A percentile compares a stretch with the other conserved stretches of the same genome.
Evolutionary conservation across 1,284 basidiomycete species (phyloP).

Genomic region (Cryptococcus sp.): DNA sequence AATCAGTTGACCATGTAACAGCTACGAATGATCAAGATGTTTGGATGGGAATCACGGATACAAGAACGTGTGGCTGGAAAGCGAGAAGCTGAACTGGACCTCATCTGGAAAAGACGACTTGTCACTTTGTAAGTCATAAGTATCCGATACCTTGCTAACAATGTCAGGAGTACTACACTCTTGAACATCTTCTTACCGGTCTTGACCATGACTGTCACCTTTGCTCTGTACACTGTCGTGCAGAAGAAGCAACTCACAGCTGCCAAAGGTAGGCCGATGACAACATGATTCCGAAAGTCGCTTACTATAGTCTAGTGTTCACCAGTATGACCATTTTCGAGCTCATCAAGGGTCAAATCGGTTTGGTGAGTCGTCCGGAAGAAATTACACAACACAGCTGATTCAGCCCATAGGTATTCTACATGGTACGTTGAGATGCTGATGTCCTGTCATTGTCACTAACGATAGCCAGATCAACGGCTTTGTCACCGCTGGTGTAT

Average conservation of each 20-base stretch:
- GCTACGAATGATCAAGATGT: slow-evolving; percentile 61
- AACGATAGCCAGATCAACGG: slow-evolving; percentile 24
- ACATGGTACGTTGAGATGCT: too few relatives aligned
- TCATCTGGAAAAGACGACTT: slow-evolving; percentile 39
- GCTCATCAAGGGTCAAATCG: slow-evolving; percentile 37
- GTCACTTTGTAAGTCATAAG: slow-evolving; percentile 28
- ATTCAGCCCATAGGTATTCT: too few relatives aligned
- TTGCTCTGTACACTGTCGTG: slow-evolving; percentile 56
- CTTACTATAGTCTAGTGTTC: slow-evolving; percentile 27
- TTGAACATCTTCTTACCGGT: slow-evolving; percentile 60
- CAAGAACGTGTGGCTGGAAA: slow-evolving; percentile 54
- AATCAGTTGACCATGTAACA: not conserved
- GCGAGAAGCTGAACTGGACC: slow-evolving; percentile 56
- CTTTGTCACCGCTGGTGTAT: slow-evolving; percentile 50
- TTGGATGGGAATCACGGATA: slow-evolving; percentile 62
- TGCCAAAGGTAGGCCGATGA: slow-evolving; percentile 24
- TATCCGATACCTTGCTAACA: not conserved
- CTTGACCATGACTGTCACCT: slow-evolving; percentile 63
- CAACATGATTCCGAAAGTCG: not conserved
- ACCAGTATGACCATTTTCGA: slow-evolving; percentile 47
- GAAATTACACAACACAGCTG: too few relatives aligned
- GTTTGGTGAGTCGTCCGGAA: slow-evolving; percentile 34
- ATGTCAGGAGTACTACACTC: slow-evolving; percentile 13
- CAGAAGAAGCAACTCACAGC: slow-evolving; percentile 51
- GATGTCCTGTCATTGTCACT: too few relatives aligned